These are phyloP conservation scores for Xanthoconium stramineum DNA, from an alignment of 768 basidiomycete genomes.

Conservation along the genomic window DNA sequence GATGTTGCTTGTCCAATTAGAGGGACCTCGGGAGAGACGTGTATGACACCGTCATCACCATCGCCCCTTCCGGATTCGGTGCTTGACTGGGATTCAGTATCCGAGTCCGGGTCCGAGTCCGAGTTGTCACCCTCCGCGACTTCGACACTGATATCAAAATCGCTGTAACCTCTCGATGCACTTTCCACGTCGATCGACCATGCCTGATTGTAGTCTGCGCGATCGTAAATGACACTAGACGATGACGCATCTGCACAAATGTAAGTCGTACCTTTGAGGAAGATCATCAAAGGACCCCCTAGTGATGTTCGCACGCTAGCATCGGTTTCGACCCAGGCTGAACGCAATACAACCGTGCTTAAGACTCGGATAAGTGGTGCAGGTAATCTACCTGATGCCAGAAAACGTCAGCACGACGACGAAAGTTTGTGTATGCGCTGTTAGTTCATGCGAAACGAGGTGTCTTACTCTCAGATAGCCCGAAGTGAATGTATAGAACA, in stretches of 20 bases:
- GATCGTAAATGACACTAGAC: neutral
- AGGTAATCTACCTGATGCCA: conserved; percentile 22
- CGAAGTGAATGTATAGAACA: neutral
- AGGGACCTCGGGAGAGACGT: conserved; percentile 5
- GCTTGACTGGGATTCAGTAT: conserved; percentile 27
- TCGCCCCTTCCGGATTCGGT: conserved; percentile 19
- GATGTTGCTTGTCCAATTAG: conserved; percentile 21
- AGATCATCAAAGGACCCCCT: conserved; percentile 68
- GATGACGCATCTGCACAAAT: neutral
- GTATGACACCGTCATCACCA: conserved; percentile 37
- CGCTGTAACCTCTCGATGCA: conserved; percentile 8
- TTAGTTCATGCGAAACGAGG: neutral
- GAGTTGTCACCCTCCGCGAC: conserved; percentile 32
- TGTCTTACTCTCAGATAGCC: neutral
- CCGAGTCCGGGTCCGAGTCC: conserved; percentile 24
- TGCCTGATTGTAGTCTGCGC: conserved; percentile 56
- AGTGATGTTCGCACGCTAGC: conserved; percentile 60
- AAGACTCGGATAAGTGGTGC: conserved; percentile 42
- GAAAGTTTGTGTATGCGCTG: neutral
- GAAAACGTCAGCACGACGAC: conserved; percentile 7
- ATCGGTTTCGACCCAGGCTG: conserved; percentile 72
- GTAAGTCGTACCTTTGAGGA: conserved; percentile 57
- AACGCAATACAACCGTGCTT: conserved; percentile 59
- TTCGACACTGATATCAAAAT: conserved; percentile 28
- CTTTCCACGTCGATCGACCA: conserved; percentile 47